Percentiles rank a stretch among this genome's conserved stretches.
These are phyloP conservation scores for Botrytis tulipae DNA, from an alignment of 2,329 filamentous ascomycete species.

Conservation along the genomic window DNA sequence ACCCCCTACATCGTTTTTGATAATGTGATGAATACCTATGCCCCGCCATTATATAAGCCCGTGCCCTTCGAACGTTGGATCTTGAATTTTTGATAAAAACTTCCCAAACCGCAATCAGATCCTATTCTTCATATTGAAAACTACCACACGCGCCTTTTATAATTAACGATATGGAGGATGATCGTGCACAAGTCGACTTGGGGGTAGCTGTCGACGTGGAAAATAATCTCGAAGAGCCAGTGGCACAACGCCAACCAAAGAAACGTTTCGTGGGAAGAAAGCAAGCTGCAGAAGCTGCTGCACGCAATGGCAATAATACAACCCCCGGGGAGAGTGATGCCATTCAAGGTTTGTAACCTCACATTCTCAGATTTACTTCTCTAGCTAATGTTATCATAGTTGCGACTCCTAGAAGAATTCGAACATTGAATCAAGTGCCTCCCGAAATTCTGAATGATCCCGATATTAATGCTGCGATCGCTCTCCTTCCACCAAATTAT, in stretches of 20 bases:
- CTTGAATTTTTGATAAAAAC: background rate
- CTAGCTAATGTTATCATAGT: conserved; percentile 49
- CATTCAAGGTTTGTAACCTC: conserved; percentile 59
- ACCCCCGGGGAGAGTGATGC: conserved; percentile 58
- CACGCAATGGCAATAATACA: conserved; percentile 40
- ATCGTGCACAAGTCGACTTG: conserved; percentile 67
- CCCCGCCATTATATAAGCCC: background rate
- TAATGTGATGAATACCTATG: background rate
- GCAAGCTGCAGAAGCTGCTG: conserved; percentile 61
- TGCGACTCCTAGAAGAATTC: conserved; percentile 66
- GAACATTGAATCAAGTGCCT: conserved; percentile 89
- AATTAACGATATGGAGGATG: conserved; percentile 64
- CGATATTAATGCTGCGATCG: conserved; percentile 82
- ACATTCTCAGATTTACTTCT: background rate
- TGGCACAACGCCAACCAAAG: conserved; percentile 69
- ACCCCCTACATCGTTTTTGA: background rate
- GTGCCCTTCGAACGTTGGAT: background rate
- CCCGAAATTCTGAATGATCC: conserved; percentile 80
- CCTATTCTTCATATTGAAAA: background rate
- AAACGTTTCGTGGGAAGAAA: conserved; percentile 87
- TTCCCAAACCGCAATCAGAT: background rate
- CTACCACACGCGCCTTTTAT: background rate
- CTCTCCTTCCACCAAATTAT: conserved; percentile 90
- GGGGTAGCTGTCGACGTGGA: conserved; percentile 68
- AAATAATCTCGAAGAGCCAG: conserved; percentile 48